A percentile compares a stretch with the other conserved stretches of the same genome.
Conservation (phyloP, 1,284 basidiomycete genomes). For the Stereum hirsutum region DNA sequence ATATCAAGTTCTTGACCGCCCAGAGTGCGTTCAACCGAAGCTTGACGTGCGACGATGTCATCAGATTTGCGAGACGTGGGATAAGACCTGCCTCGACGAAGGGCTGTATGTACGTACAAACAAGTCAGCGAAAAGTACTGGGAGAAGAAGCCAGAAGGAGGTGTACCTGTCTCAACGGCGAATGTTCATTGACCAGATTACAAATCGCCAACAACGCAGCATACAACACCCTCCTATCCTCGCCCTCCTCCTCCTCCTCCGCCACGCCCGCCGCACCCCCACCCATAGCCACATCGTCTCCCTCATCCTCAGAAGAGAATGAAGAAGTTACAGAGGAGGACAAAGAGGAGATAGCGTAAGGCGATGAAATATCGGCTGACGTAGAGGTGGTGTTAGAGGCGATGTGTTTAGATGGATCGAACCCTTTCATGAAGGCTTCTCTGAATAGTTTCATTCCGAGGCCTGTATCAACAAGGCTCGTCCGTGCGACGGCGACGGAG, state of each 20-base stretch:
- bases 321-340: too few species aligned
- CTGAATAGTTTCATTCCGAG: slow-evolving; percentile 58
- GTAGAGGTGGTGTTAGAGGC: too few species aligned
- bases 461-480: slow-evolving; percentile 76
- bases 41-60: slow-evolving; percentile 40
- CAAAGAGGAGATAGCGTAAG: too few species aligned
- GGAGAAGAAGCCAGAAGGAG: background rate
- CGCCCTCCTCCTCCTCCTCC: too few species aligned
- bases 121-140: background rate
- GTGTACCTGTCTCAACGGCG: slow-evolving; percentile 60
- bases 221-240: slow-evolving; percentile 63
- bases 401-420: too few species aligned
- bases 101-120: too few species aligned
- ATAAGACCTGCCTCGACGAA: slow-evolving; percentile 59
- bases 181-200: slow-evolving; percentile 83
- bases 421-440: slow-evolving; percentile 43
- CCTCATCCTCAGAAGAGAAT: too few species aligned
- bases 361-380: too few species aligned
- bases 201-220: slow-evolving; percentile 73
- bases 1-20: slow-evolving; percentile 74
- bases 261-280: too few species aligned
- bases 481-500: slow-evolving; percentile 69
- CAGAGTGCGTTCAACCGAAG: slow-evolving; percentile 67
- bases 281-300: too few species aligned
- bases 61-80: slow-evolving; percentile 48